These are phyloP conservation scores for Ailanthus altissimus DNA, from an alignment of 345 rosid genomes.

Conservation along the genomic window DNA sequence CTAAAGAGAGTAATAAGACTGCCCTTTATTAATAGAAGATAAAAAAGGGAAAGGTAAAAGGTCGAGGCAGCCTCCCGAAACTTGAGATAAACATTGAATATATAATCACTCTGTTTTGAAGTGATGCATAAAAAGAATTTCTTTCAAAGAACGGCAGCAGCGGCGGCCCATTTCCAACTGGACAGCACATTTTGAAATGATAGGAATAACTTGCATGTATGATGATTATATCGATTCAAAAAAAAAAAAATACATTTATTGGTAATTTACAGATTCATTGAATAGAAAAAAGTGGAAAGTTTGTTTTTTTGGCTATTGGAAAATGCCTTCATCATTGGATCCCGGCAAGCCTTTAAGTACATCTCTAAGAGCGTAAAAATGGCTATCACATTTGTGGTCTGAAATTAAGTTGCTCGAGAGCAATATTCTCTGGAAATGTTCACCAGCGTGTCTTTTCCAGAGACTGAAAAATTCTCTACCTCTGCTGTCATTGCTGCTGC, in stretches of 20 bases:
- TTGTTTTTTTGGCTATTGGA: conserved; percentile 22
- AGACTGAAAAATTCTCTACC: conserved; percentile 61
- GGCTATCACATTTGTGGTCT: conserved; percentile 91
- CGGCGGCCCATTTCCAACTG: not conserved
- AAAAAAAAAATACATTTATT: not conserved
- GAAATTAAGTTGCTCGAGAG: conserved; percentile 78
- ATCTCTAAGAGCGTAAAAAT: conserved; percentile 80
- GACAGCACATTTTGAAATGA: not conserved
- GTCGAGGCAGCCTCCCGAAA: no score
- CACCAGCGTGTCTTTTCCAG: conserved; percentile 81
- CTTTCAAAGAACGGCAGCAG: not conserved
- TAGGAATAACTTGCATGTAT: not conserved
- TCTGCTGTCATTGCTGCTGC: conserved; percentile 21
- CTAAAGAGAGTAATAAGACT: not conserved
- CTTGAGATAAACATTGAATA: no score
- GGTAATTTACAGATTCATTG: not conserved
- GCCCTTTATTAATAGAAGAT: not conserved
- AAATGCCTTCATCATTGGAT: conserved; percentile 45
- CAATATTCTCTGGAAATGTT: conserved; percentile 84
- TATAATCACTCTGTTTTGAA: not conserved
- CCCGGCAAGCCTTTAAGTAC: conserved; percentile 76
- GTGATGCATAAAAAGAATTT: not conserved
- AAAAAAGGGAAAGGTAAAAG: not conserved
- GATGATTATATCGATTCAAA: not conserved
- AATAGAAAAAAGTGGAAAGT: not conserved